Base-by-base conservation (phyloP, 805 yeast genomes). In the Candida tallmaniae region DNA sequence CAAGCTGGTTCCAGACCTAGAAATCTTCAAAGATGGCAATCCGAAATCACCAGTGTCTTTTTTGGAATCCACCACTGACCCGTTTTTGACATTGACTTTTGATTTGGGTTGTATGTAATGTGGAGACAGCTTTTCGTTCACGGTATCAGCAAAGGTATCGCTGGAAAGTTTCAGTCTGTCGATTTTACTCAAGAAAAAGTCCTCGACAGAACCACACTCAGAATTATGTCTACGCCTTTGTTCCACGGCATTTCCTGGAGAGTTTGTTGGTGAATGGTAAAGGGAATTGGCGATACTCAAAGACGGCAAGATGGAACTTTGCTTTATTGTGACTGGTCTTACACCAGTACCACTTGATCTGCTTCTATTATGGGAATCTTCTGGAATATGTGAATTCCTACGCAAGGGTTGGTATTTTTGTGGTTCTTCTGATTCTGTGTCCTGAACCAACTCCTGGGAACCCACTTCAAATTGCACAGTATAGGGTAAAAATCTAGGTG, bases 391-490 rank as follows among this genome's bases (percentile, higher is more conserved):
- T n/a, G n/a, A n/a, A n/a, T n/a, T n/a, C n/a, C n/a, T n/a, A n/a
- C n/a, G n/a, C n/a, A n/a, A n/a, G n/a, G n/a, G n/a, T n/a, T n/a
- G n/a, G n/a, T n/a, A n/a, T n/a, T n/a, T n/a, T n/a, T n/a, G 4
- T 10, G 35, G 20, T 19, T 34, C 23, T 12, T 24, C 21, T 18
- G 29, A 12, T 14, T 27, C 12, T 27, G 18, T n/a, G 6, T 27
- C 29, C 13, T 7, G 29, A 27, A 27, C 7, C n/a, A n/a, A n/a
- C n/a, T n/a, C n/a, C 17, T 44, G 46, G 8, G 51, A 39, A n/a
- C 46, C 56, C 5, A 75, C 70, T 42, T 75, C 76, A 43, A 75
- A 75, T 43, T 81, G 84, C n/a, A 82, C 87, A 3, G 87, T 79
- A 48, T 78, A 78, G 2, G 93, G 93, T 30, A 83, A 62, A 46